Evolutionary conservation across 352 stramenopile species (phyloP).

Genomic region (Globisporangium orthogonon): DNA sequence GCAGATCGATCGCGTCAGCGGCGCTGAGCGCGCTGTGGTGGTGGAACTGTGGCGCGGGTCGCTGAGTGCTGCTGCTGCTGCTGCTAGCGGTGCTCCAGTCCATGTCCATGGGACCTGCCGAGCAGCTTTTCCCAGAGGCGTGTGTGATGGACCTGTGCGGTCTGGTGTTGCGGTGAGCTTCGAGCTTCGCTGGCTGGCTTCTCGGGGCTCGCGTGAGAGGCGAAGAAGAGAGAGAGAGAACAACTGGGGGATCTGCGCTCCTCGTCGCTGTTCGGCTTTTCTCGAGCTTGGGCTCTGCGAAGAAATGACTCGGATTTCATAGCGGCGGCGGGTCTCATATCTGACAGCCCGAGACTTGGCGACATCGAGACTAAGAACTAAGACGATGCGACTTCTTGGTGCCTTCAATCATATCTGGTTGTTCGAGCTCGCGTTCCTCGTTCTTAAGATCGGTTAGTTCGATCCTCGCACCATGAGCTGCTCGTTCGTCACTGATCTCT

Average conservation of each 20-base stretch:
- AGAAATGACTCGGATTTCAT: conserved; percentile 23
- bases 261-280: conserved; percentile 9
- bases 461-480: no score
- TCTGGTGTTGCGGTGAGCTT: background rate
- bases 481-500: no score
- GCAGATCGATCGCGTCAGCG: conserved; percentile 11
- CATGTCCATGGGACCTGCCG: conserved; percentile 13
- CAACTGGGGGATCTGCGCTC: background rate
- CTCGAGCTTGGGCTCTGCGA: conserved; percentile 2
- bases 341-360: background rate
- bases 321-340: conserved; percentile 21
- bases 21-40: conserved; percentile 6
- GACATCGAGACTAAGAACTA: no score
- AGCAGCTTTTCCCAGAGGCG: conserved; percentile 8
- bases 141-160: conserved; percentile 2
- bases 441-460: no score
- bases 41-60: background rate
- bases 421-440: no score
- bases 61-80: background rate
- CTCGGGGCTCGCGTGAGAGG: background rate
- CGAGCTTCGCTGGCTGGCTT: background rate
- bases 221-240: background rate
- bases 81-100: conserved; percentile 18
- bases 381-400: no score
- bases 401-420: no score